Base-by-base conservation (phyloP, 225 moss, liverwort and hornwort genomes). In the Pseudisothecium myosuroides region DNA sequence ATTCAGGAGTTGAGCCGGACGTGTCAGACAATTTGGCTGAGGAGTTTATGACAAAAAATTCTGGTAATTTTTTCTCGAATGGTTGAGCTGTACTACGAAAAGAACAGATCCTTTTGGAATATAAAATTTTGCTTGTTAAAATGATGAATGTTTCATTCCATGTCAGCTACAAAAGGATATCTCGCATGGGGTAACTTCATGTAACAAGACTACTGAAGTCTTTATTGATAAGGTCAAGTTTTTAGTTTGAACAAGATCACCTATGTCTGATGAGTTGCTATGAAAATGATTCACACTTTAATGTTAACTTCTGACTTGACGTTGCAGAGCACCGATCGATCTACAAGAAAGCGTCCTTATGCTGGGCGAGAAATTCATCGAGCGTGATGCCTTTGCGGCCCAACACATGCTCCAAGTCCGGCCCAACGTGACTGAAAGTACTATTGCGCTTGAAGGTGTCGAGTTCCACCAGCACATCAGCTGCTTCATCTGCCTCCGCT, bases 321-420 rank as follows among this genome's bases (percentile, higher is more conserved):
- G 22, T 59, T 73, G 45, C 56, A 45, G 14, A 73, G 47, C 73
- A 74, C 34, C 26, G 17, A 54, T n/a, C 16, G 14, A 63, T 52
- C 65, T 86, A 69, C 80, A 82, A 62, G 62, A 86, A 81, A 56
- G 49, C 41, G 18, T 88, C 82, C 82, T 82, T 85, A 7, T 91
- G 17, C 45, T 86, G 69, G 37, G 66, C 82, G 43, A 88, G 86
- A 77, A 86, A 88, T 19, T 86, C 88, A 83, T 88, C 91, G 27
- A 89, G n/a, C 24, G 93, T 61, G 75, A 91, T 41, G 74, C 88
- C 88, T 67, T 90, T 90, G 83, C 88, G 87, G 67, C 87, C 91
- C 77, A 91, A 39, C 68, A 90, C 11, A 37, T 83, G 87, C 90
- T 87, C 90, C 86, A 90, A 80, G 63, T 91, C 90, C 22, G 86